These are phyloP conservation scores for Xylariaceae sp. DNA, from an alignment of 2,329 filamentous ascomycete species.

Conservation along the genomic window DNA sequence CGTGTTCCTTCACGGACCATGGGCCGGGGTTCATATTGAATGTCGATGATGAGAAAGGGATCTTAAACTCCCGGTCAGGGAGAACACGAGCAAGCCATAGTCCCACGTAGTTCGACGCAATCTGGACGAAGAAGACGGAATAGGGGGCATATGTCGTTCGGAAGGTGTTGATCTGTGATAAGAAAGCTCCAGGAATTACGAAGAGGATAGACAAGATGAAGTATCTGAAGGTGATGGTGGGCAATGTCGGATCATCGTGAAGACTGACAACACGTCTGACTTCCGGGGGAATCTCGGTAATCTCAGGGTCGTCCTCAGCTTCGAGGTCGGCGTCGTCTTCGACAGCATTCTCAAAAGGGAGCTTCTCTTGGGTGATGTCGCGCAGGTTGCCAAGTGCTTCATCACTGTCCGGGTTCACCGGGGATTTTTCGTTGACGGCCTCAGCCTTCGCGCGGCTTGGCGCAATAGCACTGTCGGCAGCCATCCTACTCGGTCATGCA, in stretches of 20 bases:
- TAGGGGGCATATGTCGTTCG: slow-evolving; percentile 54
- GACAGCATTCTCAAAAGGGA: slow-evolving; percentile 21
- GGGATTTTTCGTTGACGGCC: background rate
- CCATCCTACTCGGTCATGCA: slow-evolving; percentile 9
- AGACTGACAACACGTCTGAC: slow-evolving; percentile 54
- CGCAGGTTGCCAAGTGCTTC: background rate
- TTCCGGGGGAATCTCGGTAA: slow-evolving; percentile 49
- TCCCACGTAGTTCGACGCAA: slow-evolving; percentile 51
- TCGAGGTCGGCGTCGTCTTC: slow-evolving; percentile 28
- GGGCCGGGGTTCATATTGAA: slow-evolving; percentile 53
- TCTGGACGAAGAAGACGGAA: slow-evolving; percentile 58
- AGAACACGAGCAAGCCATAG: slow-evolving; percentile 47
- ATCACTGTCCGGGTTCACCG: slow-evolving; percentile 1
- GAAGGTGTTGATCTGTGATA: slow-evolving; percentile 52
- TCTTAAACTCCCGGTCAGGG: slow-evolving; percentile 41
- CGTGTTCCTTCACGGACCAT: slow-evolving; percentile 54
- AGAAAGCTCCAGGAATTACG: slow-evolving; percentile 51
- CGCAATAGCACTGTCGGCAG: slow-evolving; percentile 11
- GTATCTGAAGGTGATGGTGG: slow-evolving; percentile 56
- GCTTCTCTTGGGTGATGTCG: slow-evolving; percentile 17
- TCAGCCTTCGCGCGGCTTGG: slow-evolving; percentile 8
- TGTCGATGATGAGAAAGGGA: slow-evolving; percentile 43
- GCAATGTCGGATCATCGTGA: slow-evolving; percentile 50
- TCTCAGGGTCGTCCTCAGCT: slow-evolving; percentile 44
- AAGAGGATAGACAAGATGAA: slow-evolving; percentile 52